A percentile compares a stretch with the other conserved stretches of the same genome.
These are phyloP conservation scores for Colletotrichum sp. DNA, from an alignment of 2,329 filamentous ascomycete species.

Conservation along the genomic window DNA sequence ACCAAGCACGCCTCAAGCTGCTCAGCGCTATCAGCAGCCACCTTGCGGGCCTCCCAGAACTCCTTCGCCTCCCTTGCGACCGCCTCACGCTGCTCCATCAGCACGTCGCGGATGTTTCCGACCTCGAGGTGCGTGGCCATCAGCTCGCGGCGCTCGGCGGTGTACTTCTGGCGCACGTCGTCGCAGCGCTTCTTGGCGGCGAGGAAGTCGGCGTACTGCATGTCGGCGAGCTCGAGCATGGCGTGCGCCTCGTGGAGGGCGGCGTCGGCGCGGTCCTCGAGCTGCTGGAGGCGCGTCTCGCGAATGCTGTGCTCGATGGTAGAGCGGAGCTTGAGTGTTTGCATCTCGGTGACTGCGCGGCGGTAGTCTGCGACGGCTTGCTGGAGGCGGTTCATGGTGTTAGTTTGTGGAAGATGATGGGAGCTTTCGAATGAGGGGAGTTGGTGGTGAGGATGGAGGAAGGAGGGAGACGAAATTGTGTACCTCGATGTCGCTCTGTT, in stretches of 20 bases:
- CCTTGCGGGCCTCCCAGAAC: neutral
- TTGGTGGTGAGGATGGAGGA: neutral
- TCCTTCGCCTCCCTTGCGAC: neutral
- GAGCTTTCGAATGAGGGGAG: fast-evolving
- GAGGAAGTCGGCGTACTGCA: neutral
- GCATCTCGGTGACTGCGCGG: neutral
- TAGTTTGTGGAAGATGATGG: neutral
- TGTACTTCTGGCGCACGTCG: neutral
- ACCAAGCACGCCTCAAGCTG: neutral
- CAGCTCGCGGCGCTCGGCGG: neutral
- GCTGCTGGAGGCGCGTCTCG: neutral
- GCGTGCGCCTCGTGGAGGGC: neutral
- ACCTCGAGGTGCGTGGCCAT: neutral
- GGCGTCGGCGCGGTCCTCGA: neutral
- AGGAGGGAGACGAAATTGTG: fast-evolving
- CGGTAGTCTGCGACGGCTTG: neutral
- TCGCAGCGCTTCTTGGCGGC: neutral
- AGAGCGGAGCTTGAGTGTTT: neutral
- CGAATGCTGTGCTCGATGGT: neutral
- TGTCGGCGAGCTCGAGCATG: neutral
- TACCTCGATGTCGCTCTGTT: neutral
- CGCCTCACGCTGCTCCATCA: fast-evolving
- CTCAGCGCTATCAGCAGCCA: neutral
- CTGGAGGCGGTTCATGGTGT: neutral
- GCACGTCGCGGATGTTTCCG: neutral